These are phyloP conservation scores for Xerocomus potaroensis DNA, from an alignment of 768 basidiomycete species.

Conservation along the genomic window DNA sequence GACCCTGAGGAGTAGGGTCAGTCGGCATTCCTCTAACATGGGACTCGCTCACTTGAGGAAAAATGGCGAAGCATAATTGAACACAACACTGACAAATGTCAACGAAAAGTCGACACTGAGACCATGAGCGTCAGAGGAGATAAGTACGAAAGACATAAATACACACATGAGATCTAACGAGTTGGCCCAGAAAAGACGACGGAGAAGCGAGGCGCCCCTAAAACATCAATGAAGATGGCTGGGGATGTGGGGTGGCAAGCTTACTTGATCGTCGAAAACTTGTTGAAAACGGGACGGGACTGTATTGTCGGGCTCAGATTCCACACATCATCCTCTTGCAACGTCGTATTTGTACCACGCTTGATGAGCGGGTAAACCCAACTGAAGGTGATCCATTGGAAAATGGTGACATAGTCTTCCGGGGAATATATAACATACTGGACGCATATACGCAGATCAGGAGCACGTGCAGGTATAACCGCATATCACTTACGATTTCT, in stretches of 20 bases:
- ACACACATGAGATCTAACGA: constrained; percentile 40
- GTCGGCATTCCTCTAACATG: not conserved
- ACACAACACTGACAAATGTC: constrained; percentile 63
- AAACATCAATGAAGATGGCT: not conserved
- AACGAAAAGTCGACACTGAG: constrained; percentile 59
- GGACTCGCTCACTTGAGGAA: constrained; percentile 62
- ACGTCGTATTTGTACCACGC: constrained; percentile 45
- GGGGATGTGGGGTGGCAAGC: not conserved
- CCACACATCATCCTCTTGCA: constrained; percentile 74
- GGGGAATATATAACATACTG: constrained; percentile 36
- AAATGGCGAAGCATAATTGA: constrained; percentile 80
- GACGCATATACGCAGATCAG: not conserved
- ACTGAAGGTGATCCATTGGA: constrained; percentile 65
- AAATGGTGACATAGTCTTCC: constrained; percentile 73
- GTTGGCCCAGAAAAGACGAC: constrained; percentile 43
- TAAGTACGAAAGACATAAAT: not conserved
- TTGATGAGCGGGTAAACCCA: constrained; percentile 69
- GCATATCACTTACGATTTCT: constrained; percentile 53
- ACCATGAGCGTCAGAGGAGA: not conserved
- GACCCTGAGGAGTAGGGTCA: constrained; percentile 31
- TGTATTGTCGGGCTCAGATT: constrained; percentile 62
- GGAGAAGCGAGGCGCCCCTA: constrained; percentile 35
- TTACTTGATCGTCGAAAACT: constrained; percentile 35
- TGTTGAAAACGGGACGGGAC: constrained; percentile 58
- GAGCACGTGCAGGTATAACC: not conserved